Percentiles rank a stretch among this genome's conserved stretches.
Evolutionary conservation across 495 filamentous ascomycete species (phyloP).

Genomic region (Aspergillus kassunensis): DNA sequence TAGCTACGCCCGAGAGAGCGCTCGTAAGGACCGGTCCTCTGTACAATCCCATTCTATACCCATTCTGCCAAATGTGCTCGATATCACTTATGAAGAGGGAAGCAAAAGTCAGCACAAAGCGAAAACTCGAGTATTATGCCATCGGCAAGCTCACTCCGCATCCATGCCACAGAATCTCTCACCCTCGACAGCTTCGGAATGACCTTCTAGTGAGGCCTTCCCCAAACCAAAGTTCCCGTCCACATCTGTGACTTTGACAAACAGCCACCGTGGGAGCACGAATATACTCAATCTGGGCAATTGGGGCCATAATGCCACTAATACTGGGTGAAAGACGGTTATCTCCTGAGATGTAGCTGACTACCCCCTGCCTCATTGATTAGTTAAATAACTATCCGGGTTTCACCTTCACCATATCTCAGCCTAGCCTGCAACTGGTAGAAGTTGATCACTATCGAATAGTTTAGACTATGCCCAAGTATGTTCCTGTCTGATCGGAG

Average conservation of each 20-base stretch:
- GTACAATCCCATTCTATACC: constrained; percentile 69
- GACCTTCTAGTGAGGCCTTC: constrained; percentile 71
- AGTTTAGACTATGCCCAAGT: too few species aligned
- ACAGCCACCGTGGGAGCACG: constrained; percentile 70
- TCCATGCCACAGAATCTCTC: constrained; percentile 61
- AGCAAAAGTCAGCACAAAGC: not conserved
- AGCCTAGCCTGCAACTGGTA: too few species aligned
- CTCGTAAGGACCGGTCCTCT: constrained; percentile 76
- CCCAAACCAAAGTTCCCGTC: constrained; percentile 65
- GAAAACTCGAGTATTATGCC: not conserved
- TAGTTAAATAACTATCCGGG: too few species aligned
- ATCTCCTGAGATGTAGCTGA: too few species aligned
- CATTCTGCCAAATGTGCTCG: constrained; percentile 73
- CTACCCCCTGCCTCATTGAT: too few species aligned
- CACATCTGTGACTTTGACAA: constrained; percentile 68
- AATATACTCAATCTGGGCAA: constrained; percentile 67
- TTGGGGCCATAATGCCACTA: constrained; percentile 21
- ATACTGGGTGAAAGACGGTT: not conserved
- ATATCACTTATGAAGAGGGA: constrained; percentile 48
- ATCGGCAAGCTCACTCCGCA: constrained; percentile 53
- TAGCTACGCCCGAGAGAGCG: constrained; percentile 70
- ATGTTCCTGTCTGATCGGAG: too few species aligned
- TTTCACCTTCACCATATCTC: too few species aligned
- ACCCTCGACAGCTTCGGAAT: constrained; percentile 73
- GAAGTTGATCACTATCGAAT: too few species aligned